A percentile compares a stretch with the other conserved stretches of the same genome.
phyloP scores from a whole-genome alignment of 139 green algal species.

The Closterium sp. region DNA sequence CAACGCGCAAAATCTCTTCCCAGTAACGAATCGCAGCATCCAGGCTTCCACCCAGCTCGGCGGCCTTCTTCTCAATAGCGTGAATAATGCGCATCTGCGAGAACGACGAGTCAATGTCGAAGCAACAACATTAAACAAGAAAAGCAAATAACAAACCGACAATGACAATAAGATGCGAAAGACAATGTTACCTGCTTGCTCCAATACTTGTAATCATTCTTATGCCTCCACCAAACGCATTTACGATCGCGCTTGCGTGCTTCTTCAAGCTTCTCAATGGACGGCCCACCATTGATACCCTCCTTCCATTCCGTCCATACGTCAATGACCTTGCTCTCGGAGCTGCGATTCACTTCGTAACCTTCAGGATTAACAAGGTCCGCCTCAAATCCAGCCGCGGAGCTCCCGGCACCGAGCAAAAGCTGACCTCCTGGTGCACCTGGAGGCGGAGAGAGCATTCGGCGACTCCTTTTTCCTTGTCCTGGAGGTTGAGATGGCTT shows the following conservation, averaged over 20 bases:
- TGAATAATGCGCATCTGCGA: constrained; percentile 42
- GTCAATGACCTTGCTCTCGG: constrained; percentile 32
- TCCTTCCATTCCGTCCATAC: constrained; percentile 46
- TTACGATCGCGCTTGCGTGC: constrained; percentile 36
- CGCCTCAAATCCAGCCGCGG: neutral
- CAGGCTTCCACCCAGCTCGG: constrained; percentile 24
- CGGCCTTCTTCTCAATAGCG: constrained; percentile 39
- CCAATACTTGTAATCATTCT: constrained; percentile 48
- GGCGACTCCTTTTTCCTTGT: neutral
- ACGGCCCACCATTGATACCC: constrained; percentile 13
- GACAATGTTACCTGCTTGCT: constrained; percentile 35
- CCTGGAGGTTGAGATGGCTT: neutral
- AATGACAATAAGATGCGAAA: neutral
- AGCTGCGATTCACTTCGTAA: constrained; percentile 42
- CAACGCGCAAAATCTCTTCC: constrained; percentile 37
- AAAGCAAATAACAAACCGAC: neutral
- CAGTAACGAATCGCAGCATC: constrained; percentile 38
- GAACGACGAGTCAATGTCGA: neutral
- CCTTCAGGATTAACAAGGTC: constrained; percentile 28
- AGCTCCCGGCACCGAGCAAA: neutral
- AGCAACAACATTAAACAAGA: neutral
- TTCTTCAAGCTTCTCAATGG: constrained; percentile 41
- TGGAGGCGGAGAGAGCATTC: neutral
- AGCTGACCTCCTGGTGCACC: neutral
- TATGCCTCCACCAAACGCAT: constrained; percentile 33